Evolutionary conservation across 129 eudicot species (phyloP).

Genomic region (Sambucus nigra): DNA sequence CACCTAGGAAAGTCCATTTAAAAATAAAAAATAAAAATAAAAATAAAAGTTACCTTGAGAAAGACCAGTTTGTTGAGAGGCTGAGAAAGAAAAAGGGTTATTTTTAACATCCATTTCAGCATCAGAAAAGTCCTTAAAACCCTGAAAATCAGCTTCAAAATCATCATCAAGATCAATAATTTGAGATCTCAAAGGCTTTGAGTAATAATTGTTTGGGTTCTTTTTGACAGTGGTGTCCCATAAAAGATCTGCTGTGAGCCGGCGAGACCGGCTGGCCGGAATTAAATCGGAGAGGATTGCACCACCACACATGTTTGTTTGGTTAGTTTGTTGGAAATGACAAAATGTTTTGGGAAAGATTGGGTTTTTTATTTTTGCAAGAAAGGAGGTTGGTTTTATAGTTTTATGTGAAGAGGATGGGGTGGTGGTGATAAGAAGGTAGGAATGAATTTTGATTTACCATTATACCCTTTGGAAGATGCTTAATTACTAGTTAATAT

Average conservation of each 20-base stretch:
- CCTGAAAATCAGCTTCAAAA: conserved; percentile 81
- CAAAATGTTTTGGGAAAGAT: neutral
- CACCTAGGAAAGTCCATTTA: too few species aligned
- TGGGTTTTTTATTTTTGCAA: neutral
- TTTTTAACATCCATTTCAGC: conserved; percentile 20
- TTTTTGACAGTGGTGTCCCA: conserved; percentile 37
- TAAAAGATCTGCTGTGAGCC: conserved; percentile 52
- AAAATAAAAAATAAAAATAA: too few species aligned
- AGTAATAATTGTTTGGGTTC: conserved; percentile 32
- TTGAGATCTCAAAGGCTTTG: conserved; percentile 37
- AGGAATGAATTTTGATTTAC: neutral
- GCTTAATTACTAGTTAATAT: neutral
- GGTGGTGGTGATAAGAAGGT: neutral
- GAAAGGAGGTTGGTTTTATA: neutral
- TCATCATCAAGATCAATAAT: conserved; percentile 41
- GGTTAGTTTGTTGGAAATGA: neutral
- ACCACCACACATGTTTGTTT: conserved; percentile 78
- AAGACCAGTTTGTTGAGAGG: conserved; percentile 21
- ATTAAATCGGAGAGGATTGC: conserved; percentile 66
- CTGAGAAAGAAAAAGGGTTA: conserved; percentile 43
- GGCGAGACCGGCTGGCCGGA: conserved; percentile 40
- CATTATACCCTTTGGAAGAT: neutral
- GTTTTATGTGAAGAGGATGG: neutral
- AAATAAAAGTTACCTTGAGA: conserved; percentile 27
- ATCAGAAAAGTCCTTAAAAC: conserved; percentile 43